Evolutionary conservation across 1,139 yeast species (phyloP).

Genomic region (Candida frijolesensis): DNA sequence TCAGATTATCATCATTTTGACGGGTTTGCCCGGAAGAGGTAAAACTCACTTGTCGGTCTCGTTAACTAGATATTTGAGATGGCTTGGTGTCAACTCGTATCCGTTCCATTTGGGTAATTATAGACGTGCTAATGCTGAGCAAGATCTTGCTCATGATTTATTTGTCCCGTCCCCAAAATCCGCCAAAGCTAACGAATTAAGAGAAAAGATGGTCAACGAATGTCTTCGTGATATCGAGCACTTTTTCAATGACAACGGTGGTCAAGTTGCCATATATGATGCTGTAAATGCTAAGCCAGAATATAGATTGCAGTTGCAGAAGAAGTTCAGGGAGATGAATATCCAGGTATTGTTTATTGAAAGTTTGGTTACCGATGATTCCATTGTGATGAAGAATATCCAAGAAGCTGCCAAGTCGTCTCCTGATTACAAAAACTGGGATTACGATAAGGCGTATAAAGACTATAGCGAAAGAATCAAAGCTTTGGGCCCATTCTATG

Average conservation of each 20-base stretch:
- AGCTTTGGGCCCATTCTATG: constrained; percentile 52
- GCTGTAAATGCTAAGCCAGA: constrained; percentile 85
- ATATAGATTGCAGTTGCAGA: constrained; percentile 62
- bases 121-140: constrained; percentile 62
- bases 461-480: constrained; percentile 61
- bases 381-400: constrained; percentile 72
- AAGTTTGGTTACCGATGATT: constrained; percentile 75
- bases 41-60: constrained; percentile 93
- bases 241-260: constrained; percentile 74
- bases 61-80: constrained; percentile 84
- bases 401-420: constrained; percentile 80
- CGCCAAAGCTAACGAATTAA: constrained; percentile 53
- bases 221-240: constrained; percentile 70
- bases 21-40: constrained; percentile 96
- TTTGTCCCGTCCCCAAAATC: constrained; percentile 64
- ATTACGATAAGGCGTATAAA: constrained; percentile 57
- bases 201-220: constrained; percentile 60
- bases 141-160: constrained; percentile 67
- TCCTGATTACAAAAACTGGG: constrained; percentile 85
- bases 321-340: constrained; percentile 54
- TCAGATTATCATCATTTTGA: constrained; percentile 82
- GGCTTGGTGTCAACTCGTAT: constrained; percentile 94
- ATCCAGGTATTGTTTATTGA: constrained; percentile 88
- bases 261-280: constrained; percentile 95
- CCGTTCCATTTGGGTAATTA: constrained; percentile 93